Evolutionary conservation across 768 basidiomycete genomes (phyloP), one percentile per base, ranked within the genome.

Genomic region (Rhizopogon sp.): DNA sequence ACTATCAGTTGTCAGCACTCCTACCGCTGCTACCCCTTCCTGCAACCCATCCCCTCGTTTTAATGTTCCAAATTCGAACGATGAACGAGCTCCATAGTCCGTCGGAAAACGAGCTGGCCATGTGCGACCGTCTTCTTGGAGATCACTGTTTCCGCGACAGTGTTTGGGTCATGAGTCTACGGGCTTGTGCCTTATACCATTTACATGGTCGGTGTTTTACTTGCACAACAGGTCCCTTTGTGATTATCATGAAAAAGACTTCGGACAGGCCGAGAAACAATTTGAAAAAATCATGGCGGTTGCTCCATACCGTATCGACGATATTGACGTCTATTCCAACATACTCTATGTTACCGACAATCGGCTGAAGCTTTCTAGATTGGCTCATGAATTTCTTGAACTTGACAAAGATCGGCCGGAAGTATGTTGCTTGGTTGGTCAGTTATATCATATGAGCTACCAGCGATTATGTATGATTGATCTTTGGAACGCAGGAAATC

Each of bases 291-390:
- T 98, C 35, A 80, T 91, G 35, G 70, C 75, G 3, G 66, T 87
- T 37, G 94, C 98, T 66, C 96, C 95, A 8, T 86, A 85, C 70
- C 83, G 94, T 25, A 83, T 97, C 55, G 97, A 99, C 60, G 91
- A 97, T 63, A 88, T 98, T 54, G 97, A 98, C 64, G 84, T 97
- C 39, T 94, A 89, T 69, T 96, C 94, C 54, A 97, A 98, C 66
- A 97, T 98, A 65, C 79, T 98, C 41, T 98, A 98, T 70, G 94
- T 98, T 3, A 92, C 91, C 46, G 90, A 94, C 63, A 92, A 91
- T 62, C 82, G 84, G 43, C 74, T 90, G 35, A 95, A 96, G 64
- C 75, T 99, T 42, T 94, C 94, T 17, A 85, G 85, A 67, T 78
- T 98, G 39, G 97, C 96, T 7, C 93, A 94, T 59, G 88, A 95